These are phyloP conservation scores for Termitomyces sp. DNA, from an alignment of 768 basidiomycete genomes.

Conservation along the genomic window DNA sequence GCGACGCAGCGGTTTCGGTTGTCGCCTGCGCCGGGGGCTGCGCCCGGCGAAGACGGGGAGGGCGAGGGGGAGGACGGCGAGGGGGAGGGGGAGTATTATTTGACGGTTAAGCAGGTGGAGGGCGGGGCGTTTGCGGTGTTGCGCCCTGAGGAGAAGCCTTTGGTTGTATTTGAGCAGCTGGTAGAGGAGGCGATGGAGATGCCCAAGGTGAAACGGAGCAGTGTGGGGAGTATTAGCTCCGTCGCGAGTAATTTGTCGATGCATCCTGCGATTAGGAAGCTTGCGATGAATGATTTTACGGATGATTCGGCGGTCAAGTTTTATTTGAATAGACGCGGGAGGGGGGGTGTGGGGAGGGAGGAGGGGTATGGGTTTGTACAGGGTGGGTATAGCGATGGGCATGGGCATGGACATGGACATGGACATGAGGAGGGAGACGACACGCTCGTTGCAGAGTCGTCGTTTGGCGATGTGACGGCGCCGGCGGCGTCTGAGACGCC, in stretches of 20 bases:
- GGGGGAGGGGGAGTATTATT: constrained; percentile 69
- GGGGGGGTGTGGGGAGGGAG: constrained; percentile 33
- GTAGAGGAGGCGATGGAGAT: constrained; percentile 75
- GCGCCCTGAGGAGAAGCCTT: constrained; percentile 68
- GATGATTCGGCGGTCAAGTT: constrained; percentile 97
- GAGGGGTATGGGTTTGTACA: constrained; percentile 30
- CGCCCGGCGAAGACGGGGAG: too few relatives aligned
- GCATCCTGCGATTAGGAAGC: constrained; percentile 91
- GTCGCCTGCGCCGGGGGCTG: constrained; percentile 29
- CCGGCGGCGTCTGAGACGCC: neutral
- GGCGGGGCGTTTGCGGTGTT: constrained; percentile 78
- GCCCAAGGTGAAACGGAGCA: constrained; percentile 88
- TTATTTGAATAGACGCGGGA: constrained; percentile 73
- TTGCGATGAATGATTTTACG: constrained; percentile 96
- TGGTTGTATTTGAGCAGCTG: constrained; percentile 85
- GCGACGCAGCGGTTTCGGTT: constrained; percentile 93
- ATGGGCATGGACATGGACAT: too few relatives aligned
- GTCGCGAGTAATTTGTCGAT: constrained; percentile 86
- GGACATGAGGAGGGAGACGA: constrained; percentile 37
- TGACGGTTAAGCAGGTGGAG: constrained; percentile 91
- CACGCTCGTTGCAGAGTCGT: constrained; percentile 34
- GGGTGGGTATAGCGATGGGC: too few relatives aligned
- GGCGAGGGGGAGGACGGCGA: constrained; percentile 36
- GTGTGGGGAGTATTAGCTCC: constrained; percentile 92
- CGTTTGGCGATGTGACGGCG: constrained; percentile 24